Base-by-base conservation (phyloP, 345 rosid species). In the Erucastrum elatum region DNA sequence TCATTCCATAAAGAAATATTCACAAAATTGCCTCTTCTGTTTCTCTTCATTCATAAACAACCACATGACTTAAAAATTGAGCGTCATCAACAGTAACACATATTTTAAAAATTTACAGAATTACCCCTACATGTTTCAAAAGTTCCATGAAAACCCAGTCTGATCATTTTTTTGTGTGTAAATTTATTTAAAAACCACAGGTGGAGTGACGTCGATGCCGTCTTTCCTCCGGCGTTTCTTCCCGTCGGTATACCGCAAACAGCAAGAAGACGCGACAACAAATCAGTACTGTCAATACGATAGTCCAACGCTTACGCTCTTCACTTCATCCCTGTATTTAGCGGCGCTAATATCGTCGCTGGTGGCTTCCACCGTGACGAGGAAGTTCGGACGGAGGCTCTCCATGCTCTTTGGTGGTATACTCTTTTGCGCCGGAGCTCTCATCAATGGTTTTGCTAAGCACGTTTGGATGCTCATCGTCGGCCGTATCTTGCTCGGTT, bases 371-470 rank as follows among this genome's bases (percentile, higher is more conserved):
- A 86, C 75, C 8, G 88, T 93, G 34, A 96, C 99, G 0, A 84
- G 98, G 11, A 85, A 67, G 80, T 85, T 89, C 49, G 99, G 99
- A 8, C 64, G 99, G 76, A 86, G 85, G 53, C 80, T 85, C 41
- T 93, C 99, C 6, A 96, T 96, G 99, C 85, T 96, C 39, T 87
- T 91, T 26, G 98, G 98, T 0, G 99, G 99, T 3, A 0, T 87
- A 30, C 97, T 93, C 21, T 96, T 96, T 85, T 90, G 83, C 16
- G 79, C 85, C 37, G 99, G 99, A 25, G 99, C 98, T 56, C 78
- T 93, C 39, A 74, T 96, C 72, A 96, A 96, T 46, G 99, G 97
- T 37, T 75, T 84, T 9, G 97, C 99, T 27, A 26, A 87, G 70
- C 85, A 81, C 3, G 90, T 96, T 10, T 90, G 92, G 97, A 96